A percentile compares a stretch with the other conserved stretches of the same genome.
Evolutionary conservation across 2,329 filamentous ascomycete genomes (phyloP).

Genomic region (Cladophialophora bantiana): DNA sequence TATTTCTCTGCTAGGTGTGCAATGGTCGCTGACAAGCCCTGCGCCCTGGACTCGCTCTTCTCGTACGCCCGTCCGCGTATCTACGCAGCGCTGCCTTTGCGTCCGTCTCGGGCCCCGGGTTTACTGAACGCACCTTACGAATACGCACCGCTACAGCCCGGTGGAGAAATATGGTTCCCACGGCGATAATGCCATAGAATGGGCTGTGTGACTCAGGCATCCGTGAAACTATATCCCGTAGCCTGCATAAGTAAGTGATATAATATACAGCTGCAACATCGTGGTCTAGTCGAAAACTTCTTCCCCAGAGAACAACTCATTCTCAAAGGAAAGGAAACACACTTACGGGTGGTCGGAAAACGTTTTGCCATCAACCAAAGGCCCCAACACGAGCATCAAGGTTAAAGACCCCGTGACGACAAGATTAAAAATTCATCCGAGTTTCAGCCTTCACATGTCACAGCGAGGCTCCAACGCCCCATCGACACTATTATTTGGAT

Average conservation of each 20-base stretch:
- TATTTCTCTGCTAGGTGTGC: slow-evolving; percentile 11
- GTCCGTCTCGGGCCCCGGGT: slow-evolving; percentile 18
- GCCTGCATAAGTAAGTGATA: slow-evolving; percentile 18
- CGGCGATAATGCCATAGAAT: slow-evolving; percentile 25
- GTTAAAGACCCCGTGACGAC: slow-evolving; percentile 13
- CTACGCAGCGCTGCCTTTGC: slow-evolving; percentile 11
- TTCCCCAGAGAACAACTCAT: slow-evolving; percentile 1
- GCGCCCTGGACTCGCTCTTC: slow-evolving; percentile 22
- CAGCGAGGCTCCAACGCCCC: slow-evolving; percentile 8
- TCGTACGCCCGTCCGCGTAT: slow-evolving; percentile 18
- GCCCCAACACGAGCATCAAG: neutral
- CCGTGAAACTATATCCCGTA: slow-evolving; percentile 14
- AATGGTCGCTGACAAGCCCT: slow-evolving; percentile 14
- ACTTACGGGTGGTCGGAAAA: slow-evolving; percentile 15
- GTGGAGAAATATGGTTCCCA: slow-evolving; percentile 20
- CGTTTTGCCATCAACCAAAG: slow-evolving; percentile 25
- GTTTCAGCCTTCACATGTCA: slow-evolving; percentile 27
- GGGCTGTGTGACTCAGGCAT: slow-evolving; percentile 34
- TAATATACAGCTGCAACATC: slow-evolving; percentile 26
- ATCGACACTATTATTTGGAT: slow-evolving; percentile 1
- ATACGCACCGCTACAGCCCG: slow-evolving; percentile 15
- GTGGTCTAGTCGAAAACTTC: slow-evolving; percentile 4
- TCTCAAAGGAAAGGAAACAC: neutral
- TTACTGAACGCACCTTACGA: slow-evolving; percentile 26
- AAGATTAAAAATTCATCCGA: slow-evolving; percentile 26